Base-by-base conservation (phyloP, 176 grass and related monocot species). In the Eremochloa ophiuroides region DNA sequence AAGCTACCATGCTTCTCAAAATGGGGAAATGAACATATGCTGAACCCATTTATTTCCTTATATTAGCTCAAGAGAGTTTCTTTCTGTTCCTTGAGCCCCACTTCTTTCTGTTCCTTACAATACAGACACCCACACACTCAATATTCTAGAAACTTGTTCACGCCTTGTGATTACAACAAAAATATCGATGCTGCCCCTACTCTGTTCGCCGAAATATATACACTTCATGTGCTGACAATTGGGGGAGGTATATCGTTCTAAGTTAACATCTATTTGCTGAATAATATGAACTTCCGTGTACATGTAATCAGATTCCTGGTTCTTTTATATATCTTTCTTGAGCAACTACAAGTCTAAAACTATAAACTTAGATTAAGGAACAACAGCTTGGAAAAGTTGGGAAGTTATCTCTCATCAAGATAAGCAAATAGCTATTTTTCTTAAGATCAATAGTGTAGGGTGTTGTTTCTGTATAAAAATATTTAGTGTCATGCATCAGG, bases 401-500 rank as follows among this genome's bases (percentile, higher is more conserved):
- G 7, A 80, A 59, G n/a, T 46, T 44, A n/a, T 22, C 27, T 79
- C 60, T 25, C 4, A n/a, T 35, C n/a, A 59, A 47, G 40, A 17
- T 11, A 29, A 79, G 15, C 71, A 76, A 53, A 12, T 20, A 63
- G 31, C 9, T 20, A 37, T 30, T 11, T 80, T 84, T 62, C 11
- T 25, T 62, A 53, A 39, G 7, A 80, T 75, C 27, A 27, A 46
- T 75, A 10, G 4, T 5, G 9, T 26, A 62, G 14, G 47, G n/a
- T 84, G 41, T 15, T 75, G 6, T 75, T 63, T 89, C 33, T 85
- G 33, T 20, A 55, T 7, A 76, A 51, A 51, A 80, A 42, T 31
- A 31, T 81, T 62, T 69, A 42, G 30, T 18, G 20, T 55, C 33
- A 76, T 76, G 41, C 31, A 28, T 4, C 23, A 16, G 40, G 55